phyloP scores from a whole-genome alignment of 495 filamentous ascomycete species.

The Staphylotrichum longicolle region DNA sequence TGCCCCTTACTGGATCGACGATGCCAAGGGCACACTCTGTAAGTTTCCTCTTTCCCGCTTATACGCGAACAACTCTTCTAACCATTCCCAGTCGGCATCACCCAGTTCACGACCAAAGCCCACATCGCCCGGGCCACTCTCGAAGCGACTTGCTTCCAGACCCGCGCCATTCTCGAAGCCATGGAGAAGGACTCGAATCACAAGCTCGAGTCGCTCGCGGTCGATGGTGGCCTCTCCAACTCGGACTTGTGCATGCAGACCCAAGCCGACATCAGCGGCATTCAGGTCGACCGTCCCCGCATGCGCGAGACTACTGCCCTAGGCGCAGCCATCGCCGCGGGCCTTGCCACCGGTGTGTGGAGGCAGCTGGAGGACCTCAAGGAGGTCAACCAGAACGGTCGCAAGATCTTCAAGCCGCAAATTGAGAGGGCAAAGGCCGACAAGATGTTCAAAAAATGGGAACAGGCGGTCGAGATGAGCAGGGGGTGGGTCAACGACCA shows the following conservation, averaged over 20 bases:
- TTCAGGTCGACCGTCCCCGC: slow-evolving; percentile 79
- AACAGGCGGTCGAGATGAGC: slow-evolving; percentile 85
- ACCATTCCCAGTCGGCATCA: slow-evolving; percentile 66
- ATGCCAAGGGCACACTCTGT: slow-evolving; percentile 89
- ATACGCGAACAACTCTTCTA: slow-evolving; percentile 19
- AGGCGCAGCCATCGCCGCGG: slow-evolving; percentile 91
- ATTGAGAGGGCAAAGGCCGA: slow-evolving; percentile 59
- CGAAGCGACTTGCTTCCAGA: slow-evolving; percentile 94
- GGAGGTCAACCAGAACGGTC: slow-evolving; percentile 71
- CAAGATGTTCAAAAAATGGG: slow-evolving; percentile 77
- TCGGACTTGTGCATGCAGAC: slow-evolving; percentile 96
- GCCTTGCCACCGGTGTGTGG: slow-evolving; percentile 84
- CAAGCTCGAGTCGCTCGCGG: slow-evolving; percentile 70
- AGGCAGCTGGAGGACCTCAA: slow-evolving; percentile 73
- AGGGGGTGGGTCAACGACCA: slow-evolving; percentile 66
- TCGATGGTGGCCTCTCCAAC: slow-evolving; percentile 94
- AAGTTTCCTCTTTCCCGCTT: slow-evolving; percentile 35
- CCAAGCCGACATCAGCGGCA: slow-evolving; percentile 86
- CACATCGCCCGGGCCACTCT: slow-evolving; percentile 94
- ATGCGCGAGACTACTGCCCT: slow-evolving; percentile 95
- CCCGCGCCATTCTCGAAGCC: slow-evolving; percentile 88
- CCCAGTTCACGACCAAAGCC: slow-evolving; percentile 82
- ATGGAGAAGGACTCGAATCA: slow-evolving; percentile 91
- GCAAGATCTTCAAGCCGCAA: slow-evolving; percentile 69
- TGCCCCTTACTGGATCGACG: slow-evolving; percentile 98